Evolutionary conservation across 2,329 filamentous ascomycete genomes (phyloP), one percentile per base, ranked within the genome.

Genomic region (Pestalotiopsis sp.): DNA sequence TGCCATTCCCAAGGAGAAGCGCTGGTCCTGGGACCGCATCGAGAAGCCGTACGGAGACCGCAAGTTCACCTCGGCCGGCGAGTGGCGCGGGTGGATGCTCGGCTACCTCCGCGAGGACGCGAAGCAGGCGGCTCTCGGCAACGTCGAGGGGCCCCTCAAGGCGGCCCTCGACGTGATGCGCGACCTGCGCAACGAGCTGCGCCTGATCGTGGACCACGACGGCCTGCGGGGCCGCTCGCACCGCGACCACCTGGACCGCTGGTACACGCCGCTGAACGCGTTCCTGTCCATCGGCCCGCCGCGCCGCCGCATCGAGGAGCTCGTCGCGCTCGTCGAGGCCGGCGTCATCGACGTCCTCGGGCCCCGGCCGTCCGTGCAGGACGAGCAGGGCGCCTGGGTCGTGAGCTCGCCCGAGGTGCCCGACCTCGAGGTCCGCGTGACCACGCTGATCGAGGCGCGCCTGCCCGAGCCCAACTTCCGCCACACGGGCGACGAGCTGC

Each of bases 211-310:
- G 12, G 71, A 73, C 45, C 70, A 73, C 63, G 41, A 56, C 31
- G 70, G 71, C 3, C 17, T 73, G 27, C n/a, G 64, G 7, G 69
- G 71, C 39, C 41, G n/a, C 25, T 73, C 71, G 2, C 69, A 59
- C 65, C 66, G 65, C 6, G 61, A 64, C n/a, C 66, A 72, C 62
- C 64, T 72, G 12, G 69, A 73, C 66, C 41, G 59, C 56, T 73
- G 70, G 71, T 73, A 72, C 64, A 71, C 71, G 17, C 68, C 71
- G 2, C 68, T 73, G 20, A 73, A 71, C 66, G 66, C 66, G 5
- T 72, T 66, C 68, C 64, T 72, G 41, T 73, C 71, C 3, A 70
- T 71, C 61, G 69, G 70, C 14, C 71, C 70, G 17, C 71, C 71
- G 3, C 68, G 68, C 9, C 23, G 69, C 67, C 70, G 70, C 27